Evolutionary conservation across 495 filamentous ascomycete genomes (phyloP), one percentile per base, ranked within the genome.

Genomic region (Penicillium roqueforti): DNA sequence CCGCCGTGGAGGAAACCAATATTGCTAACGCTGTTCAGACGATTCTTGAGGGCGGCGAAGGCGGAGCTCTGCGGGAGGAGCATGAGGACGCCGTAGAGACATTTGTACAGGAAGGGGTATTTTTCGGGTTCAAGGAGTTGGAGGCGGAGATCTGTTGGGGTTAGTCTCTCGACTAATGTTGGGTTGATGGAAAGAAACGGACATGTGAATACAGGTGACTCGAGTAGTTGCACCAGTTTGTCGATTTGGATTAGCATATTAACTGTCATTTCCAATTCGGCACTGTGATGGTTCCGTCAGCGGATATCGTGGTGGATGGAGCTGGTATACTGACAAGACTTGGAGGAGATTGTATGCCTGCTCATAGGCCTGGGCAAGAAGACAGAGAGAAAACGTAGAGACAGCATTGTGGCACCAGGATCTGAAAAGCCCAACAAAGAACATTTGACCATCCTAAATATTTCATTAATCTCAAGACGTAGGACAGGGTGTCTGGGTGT

Each of bases 341-440:
- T 96, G 93, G 13, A 99, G 76, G 14, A 99, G 79, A 60, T 97
- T 91, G 58, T 97, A 97, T 16, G 95, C 95, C 68, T 97, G 95
- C 71, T 99, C 95, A 67, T 99, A 99, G 11, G 92, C 95, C 71
- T 99, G 95, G 5, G 95, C 95, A 26, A 99, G 83, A 18, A 99
- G 76, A 62, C 95, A 99, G 18, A 99, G 74, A 11, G 91, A 96
- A 68, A 99, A 97, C 0, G 95, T 97, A 6, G 95, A 93, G 18
- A 99, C 95, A 8, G 95, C 91, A 67, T 99, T 99, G 67, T 97
- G 92, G 67, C 95, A 99, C 95, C 95, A 99, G 13, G 91, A 92
- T 40, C 89, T 81, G 68, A 99, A 99, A 3, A 99, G 77, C 3
- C 91, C 83, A 39, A 96, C 88, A 64, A 99, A 99, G 69, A 99